Percentiles rank a stretch among this genome's conserved stretches.
Evolutionary conservation across 2,329 filamentous ascomycete genomes (phyloP).

Genomic region (Ophiobolus disseminans): DNA sequence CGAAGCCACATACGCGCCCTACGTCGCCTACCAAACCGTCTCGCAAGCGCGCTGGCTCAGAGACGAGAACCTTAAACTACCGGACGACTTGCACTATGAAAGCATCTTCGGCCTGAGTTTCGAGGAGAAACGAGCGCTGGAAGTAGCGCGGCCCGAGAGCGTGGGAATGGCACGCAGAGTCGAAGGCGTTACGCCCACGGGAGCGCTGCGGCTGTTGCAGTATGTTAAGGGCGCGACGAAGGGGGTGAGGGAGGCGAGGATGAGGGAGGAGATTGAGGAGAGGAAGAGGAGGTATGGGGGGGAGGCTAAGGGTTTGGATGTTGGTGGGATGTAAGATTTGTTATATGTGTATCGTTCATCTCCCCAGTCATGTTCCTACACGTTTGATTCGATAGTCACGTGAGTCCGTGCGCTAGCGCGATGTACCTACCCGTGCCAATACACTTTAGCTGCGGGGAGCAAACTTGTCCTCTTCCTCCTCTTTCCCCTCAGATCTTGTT

Average conservation of each 20-base stretch:
- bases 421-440: no score
- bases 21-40: conserved; percentile 75
- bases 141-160: conserved; percentile 76
- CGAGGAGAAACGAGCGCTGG: conserved; percentile 77
- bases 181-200: conserved; percentile 72
- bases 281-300: conserved; percentile 38
- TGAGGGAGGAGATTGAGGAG: conserved; percentile 38
- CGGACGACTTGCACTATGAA: conserved; percentile 78
- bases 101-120: conserved; percentile 75
- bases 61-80: conserved; percentile 78
- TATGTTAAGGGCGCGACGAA: conserved; percentile 61
- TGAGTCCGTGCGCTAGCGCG: no score
- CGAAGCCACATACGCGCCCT: conserved; percentile 86
- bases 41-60: conserved; percentile 72
- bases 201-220: conserved; percentile 64
- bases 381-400: no score
- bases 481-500: no score
- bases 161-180: conserved; percentile 87
- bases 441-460: no score
- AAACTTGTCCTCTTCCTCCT: no score
- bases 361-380: no score
- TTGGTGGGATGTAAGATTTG: conserved; percentile 16
- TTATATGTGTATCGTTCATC: no score
- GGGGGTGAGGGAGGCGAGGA: conserved; percentile 36
- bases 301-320: conserved; percentile 1